Evolutionary conservation across 2,329 filamentous ascomycete species (phyloP).

Genomic region (Penicillium rolfsii): DNA sequence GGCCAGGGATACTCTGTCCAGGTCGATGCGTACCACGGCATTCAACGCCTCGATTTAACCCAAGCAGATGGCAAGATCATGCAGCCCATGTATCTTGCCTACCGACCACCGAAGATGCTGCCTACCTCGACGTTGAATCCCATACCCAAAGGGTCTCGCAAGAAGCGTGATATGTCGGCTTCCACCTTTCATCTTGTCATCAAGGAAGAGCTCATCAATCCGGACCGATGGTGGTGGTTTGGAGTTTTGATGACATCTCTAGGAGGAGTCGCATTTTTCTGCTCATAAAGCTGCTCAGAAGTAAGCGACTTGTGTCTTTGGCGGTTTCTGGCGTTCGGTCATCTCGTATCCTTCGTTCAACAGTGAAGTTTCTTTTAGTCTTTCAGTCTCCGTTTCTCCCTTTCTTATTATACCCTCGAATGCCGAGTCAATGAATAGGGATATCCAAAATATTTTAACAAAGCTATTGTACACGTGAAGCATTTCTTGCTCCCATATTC

Average conservation of each 20-base stretch:
- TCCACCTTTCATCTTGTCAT: slow-evolving; percentile 30
- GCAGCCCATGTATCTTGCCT: slow-evolving; percentile 69
- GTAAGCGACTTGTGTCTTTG: neutral
- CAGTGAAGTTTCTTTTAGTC: neutral
- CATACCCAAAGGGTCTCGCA: slow-evolving; percentile 43
- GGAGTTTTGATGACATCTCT: slow-evolving; percentile 52
- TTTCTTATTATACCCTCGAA: neutral
- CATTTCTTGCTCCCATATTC: neutral
- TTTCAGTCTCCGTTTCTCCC: neutral
- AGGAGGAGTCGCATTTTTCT: slow-evolving; percentile 46
- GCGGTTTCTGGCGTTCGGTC: neutral
- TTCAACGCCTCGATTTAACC: slow-evolving; percentile 66
- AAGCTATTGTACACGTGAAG: slow-evolving; percentile 27
- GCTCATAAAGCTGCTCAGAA: slow-evolving; percentile 25
- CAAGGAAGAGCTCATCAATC: slow-evolving; percentile 40
- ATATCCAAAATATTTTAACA: slow-evolving; percentile 26
- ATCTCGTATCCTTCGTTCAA: neutral
- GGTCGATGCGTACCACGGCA: slow-evolving; percentile 64
- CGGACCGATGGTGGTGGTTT: slow-evolving; percentile 53
- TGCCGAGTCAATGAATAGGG: neutral
- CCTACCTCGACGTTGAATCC: slow-evolving; percentile 69
- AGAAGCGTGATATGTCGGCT: slow-evolving; percentile 26
- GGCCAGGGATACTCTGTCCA: slow-evolving; percentile 48
- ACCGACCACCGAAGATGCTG: slow-evolving; percentile 68
- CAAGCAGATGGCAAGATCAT: slow-evolving; percentile 66